Evolutionary conservation across 768 basidiomycete species (phyloP).

Genomic region (Mycena chlorophos): DNA sequence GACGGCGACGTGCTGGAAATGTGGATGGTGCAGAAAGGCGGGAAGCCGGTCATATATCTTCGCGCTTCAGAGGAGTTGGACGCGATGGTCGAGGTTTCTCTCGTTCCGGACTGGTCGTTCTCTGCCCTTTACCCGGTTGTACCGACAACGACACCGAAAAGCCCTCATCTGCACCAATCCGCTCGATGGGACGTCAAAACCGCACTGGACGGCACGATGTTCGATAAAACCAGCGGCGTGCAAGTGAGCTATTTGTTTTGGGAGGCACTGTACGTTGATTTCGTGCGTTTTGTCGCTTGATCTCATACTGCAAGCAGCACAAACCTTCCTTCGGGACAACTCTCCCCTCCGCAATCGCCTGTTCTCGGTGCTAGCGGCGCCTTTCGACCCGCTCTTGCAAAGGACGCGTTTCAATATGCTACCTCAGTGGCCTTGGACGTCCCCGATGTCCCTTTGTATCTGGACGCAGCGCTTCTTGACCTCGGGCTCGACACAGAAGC

Average conservation of each 20-base stretch:
- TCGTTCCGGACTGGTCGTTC: slow-evolving; percentile 4
- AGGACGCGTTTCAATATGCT: no score
- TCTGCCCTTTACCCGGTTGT: slow-evolving; percentile 3
- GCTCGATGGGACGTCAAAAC: not conserved
- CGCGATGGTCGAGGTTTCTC: slow-evolving; percentile 2
- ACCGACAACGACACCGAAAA: not conserved
- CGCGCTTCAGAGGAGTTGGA: not conserved
- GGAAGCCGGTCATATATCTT: slow-evolving; percentile 14
- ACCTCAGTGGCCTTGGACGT: slow-evolving; percentile 34
- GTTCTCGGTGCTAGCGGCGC: not conserved
- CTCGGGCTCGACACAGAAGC: slow-evolving; percentile 45
- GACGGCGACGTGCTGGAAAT: not conserved
- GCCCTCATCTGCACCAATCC: not conserved
- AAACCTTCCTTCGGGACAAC: not conserved
- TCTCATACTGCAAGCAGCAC: not conserved
- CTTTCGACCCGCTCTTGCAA: not conserved
- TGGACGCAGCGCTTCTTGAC: slow-evolving; percentile 32
- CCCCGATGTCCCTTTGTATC: slow-evolving; percentile 33
- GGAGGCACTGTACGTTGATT: slow-evolving; percentile 36
- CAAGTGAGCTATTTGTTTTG: slow-evolving; percentile 41
- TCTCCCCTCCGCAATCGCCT: not conserved
- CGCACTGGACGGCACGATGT: slow-evolving; percentile 28
- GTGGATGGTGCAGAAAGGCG: not conserved
- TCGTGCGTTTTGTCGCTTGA: not conserved
- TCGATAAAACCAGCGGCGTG: slow-evolving; percentile 28